Evolutionary conservation across 2,329 filamentous ascomycete genomes (phyloP).

Genomic region (Huntiella decipiens): DNA sequence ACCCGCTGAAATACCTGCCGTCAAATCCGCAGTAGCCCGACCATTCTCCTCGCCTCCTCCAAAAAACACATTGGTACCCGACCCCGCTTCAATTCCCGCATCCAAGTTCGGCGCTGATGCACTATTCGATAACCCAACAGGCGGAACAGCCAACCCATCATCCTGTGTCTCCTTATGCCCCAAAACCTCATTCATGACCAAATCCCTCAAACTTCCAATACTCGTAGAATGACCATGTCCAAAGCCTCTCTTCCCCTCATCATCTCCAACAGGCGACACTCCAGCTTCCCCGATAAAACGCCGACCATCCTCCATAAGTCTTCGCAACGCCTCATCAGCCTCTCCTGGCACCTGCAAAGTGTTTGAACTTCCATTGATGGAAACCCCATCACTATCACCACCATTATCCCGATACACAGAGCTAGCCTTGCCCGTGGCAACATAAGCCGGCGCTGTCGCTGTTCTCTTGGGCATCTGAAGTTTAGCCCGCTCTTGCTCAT

Average conservation of each 20-base stretch:
- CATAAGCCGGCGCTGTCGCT: slow-evolving; percentile 9
- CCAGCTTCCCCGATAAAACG: slow-evolving; percentile 47
- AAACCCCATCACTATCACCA: slow-evolving; percentile 2
- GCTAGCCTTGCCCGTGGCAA: slow-evolving; percentile 1
- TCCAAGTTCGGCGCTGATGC: background rate
- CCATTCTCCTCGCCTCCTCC: slow-evolving; percentile 13
- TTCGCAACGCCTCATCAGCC: slow-evolving; percentile 69
- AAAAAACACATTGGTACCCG: slow-evolving; percentile 8
- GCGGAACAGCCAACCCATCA: background rate
- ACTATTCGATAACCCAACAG: background rate
- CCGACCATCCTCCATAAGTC: slow-evolving; percentile 67
- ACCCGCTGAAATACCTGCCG: slow-evolving; percentile 63
- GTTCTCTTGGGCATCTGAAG: slow-evolving; percentile 12
- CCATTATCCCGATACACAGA: background rate
- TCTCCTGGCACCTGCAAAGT: slow-evolving; percentile 20
- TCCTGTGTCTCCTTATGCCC: background rate
- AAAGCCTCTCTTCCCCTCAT: background rate
- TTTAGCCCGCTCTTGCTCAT: slow-evolving; percentile 70
- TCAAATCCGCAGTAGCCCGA: slow-evolving; percentile 33
- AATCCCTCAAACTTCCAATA: slow-evolving; percentile 7
- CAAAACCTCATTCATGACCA: background rate
- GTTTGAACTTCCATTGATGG: background rate
- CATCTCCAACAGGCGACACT: background rate
- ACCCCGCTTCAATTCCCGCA: background rate
- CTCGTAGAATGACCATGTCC: slow-evolving; percentile 6